Evolutionary conservation across 345 rosid species (phyloP).

Genomic region (Passiflora organensis): DNA sequence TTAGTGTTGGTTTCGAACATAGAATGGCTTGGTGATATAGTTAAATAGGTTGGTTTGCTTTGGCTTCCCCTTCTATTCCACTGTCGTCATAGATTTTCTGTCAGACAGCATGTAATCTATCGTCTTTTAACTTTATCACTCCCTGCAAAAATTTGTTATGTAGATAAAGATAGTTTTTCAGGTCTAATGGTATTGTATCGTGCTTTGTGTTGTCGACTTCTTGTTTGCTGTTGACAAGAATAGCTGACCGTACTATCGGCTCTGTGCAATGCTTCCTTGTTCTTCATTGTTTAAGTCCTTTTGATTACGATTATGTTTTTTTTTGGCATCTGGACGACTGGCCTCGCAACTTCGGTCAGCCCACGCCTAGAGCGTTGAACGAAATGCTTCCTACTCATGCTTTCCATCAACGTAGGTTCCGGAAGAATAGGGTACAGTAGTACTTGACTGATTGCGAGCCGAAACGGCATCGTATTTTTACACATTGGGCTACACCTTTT

Average conservation of each 20-base stretch:
- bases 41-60: slow-evolving; percentile 7
- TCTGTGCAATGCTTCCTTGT: neutral
- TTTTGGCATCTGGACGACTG: neutral
- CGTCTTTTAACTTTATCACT: too few relatives aligned
- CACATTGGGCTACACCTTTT: too few relatives aligned
- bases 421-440: too few relatives aligned
- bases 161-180: slow-evolving; percentile 6
- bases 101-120: neutral
- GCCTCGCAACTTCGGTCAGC: too few relatives aligned
- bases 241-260: neutral
- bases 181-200: neutral
- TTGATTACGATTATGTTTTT: too few relatives aligned
- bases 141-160: neutral
- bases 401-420: too few relatives aligned
- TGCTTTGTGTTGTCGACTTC: neutral
- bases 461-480: too few relatives aligned
- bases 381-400: too few relatives aligned
- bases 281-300: neutral
- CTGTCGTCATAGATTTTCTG: slow-evolving; percentile 4
- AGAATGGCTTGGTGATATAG: neutral
- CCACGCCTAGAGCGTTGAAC: too few relatives aligned
- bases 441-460: too few relatives aligned
- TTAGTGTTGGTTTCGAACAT: slow-evolving; percentile 16
- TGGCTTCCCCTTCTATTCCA: slow-evolving; percentile 10
- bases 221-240: neutral